These are phyloP conservation scores for Parasitella parasitica DNA, from an alignment of 371 early-diverging fungal genomes.

Conservation along the genomic window DNA sequence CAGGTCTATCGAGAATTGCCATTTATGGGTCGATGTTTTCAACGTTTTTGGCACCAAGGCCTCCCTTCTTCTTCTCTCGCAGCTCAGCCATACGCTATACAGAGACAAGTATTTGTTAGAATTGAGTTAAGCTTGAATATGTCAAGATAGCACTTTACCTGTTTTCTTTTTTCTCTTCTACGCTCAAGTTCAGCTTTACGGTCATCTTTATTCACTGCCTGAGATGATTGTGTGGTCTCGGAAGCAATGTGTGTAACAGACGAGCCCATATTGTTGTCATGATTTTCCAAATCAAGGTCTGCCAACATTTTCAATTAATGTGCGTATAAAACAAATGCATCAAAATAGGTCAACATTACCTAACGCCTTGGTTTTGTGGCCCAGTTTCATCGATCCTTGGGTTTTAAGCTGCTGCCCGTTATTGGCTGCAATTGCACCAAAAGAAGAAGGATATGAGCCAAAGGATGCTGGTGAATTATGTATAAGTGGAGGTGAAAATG, in stretches of 20 bases:
- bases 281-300: neutral
- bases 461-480: slow-evolving; percentile 10
- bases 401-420: slow-evolving; percentile 2
- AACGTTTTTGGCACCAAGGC: slow-evolving; percentile 45
- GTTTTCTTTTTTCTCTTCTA: slow-evolving; percentile 60
- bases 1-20: slow-evolving; percentile 6
- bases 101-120: neutral
- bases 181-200: slow-evolving; percentile 56
- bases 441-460: slow-evolving; percentile 11
- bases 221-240: neutral
- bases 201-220: slow-evolving; percentile 44
- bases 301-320: neutral
- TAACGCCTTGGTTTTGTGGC: slow-evolving; percentile 34
- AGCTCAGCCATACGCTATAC: slow-evolving; percentile 57
- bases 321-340: neutral
- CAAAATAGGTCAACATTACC: slow-evolving; percentile 19
- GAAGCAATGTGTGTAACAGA: slow-evolving; percentile 4
- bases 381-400: slow-evolving; percentile 38
- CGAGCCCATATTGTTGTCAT: neutral
- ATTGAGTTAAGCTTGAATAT: neutral
- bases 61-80: slow-evolving; percentile 50
- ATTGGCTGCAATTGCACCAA: neutral
- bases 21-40: slow-evolving; percentile 21
- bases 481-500: neutral
- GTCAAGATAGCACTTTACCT: slow-evolving; percentile 28